phyloP scores from a whole-genome alignment of 108 stramenopile species.

The Asterionellopsis glacialis region DNA sequence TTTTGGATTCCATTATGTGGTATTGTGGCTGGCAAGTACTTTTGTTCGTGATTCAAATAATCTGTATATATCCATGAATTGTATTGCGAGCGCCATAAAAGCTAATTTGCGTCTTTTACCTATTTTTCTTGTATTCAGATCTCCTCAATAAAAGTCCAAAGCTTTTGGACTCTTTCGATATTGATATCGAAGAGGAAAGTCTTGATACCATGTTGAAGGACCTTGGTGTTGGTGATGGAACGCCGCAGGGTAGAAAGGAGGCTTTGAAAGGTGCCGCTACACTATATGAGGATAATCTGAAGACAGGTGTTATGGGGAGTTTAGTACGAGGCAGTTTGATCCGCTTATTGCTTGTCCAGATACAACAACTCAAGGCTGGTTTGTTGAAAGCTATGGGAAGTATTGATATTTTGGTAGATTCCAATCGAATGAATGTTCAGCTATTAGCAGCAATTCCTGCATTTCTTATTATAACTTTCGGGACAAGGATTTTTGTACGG shows the following conservation, averaged over 20 bases:
- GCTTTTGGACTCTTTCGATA: constrained; percentile 53
- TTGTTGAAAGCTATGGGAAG: constrained; percentile 67
- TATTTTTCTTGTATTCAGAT: too few relatives aligned
- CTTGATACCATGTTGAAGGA: constrained; percentile 77
- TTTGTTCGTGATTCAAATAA: too few relatives aligned
- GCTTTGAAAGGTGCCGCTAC: constrained; percentile 55
- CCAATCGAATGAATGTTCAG: constrained; percentile 73
- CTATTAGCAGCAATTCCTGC: constrained; percentile 72
- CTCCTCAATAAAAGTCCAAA: constrained; percentile 18
- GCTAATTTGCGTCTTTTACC: neutral
- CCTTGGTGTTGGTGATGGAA: constrained; percentile 75
- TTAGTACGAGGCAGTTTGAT: constrained; percentile 54
- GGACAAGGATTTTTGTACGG: constrained; percentile 51
- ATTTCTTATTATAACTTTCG: constrained; percentile 49
- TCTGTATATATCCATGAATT: neutral
- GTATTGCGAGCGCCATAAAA: too few relatives aligned
- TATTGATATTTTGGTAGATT: constrained; percentile 68
- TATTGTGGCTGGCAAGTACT: constrained; percentile 37
- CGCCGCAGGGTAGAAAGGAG: constrained; percentile 32
- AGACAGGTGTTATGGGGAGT: constrained; percentile 47
- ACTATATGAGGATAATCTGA: constrained; percentile 62
- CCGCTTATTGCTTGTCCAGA: constrained; percentile 71
- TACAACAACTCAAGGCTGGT: constrained; percentile 80
- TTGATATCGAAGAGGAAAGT: constrained; percentile 56
- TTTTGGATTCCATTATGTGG: constrained; percentile 69